Percentiles rank a stretch among this genome's conserved stretches.
These are phyloP conservation scores for Orobanche coerulescens DNA, from an alignment of 257 asterid species.

Conservation along the genomic window DNA sequence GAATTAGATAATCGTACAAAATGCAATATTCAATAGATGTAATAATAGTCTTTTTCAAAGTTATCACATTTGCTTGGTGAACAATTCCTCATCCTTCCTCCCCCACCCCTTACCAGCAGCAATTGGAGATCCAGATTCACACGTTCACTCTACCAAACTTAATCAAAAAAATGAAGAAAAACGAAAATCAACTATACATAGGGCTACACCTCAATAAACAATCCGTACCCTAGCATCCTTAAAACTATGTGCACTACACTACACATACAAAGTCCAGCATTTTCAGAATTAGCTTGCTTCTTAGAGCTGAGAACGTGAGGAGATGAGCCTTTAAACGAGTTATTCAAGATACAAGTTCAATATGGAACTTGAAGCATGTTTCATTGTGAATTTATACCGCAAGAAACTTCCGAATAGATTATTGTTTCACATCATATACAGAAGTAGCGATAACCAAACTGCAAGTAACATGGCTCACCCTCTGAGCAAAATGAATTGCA, in stretches of 20 bases:
- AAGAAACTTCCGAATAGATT: not conserved
- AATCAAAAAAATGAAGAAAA: no score
- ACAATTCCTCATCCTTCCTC: not conserved
- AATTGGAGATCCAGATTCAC: no score
- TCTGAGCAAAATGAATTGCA: conserved; percentile 54
- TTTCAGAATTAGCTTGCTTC: no score
- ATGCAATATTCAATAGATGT: not conserved
- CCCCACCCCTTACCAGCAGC: not conserved
- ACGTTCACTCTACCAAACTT: no score
- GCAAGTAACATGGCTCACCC: conserved; percentile 47
- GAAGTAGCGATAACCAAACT: conserved; percentile 7
- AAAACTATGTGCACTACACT: not conserved
- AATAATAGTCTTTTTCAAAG: not conserved
- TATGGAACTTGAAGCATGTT: not conserved
- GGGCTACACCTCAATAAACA: no score
- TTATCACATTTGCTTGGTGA: not conserved
- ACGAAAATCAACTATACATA: not conserved
- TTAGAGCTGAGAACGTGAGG: no score
- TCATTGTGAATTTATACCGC: not conserved
- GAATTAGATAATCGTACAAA: not conserved
- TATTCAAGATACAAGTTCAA: not conserved
- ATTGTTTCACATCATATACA: not conserved
- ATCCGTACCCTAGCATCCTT: not conserved
- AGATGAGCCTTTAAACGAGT: no score
- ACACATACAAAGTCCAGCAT: no score